Base-by-base conservation (phyloP, 2,329 filamentous ascomycete genomes). In the Trematosphaeria pertusa region DNA sequence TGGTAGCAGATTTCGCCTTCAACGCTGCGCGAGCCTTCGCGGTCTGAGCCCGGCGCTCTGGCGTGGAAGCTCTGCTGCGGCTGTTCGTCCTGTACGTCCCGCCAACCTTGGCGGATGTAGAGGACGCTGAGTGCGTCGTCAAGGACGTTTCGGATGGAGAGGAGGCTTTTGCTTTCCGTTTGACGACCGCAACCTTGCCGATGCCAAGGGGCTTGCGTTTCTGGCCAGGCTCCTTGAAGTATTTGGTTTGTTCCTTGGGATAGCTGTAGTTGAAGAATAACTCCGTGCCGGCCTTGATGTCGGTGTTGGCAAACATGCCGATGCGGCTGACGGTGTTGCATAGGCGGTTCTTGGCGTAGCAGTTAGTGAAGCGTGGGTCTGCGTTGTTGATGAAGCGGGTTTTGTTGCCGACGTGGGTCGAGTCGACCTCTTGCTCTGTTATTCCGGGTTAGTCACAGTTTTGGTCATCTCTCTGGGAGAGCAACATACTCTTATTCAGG, bases 301-400 rank as follows among this genome's bases (percentile, higher is more conserved):
- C 80, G 2, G 82, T 77, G 43, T 80, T 76, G 0, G 89, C 88
- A 36, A 82, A 85, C 59, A 94, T 87, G 34, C 85, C 87, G 65
- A 94, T 90, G 11, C 90, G 83, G 58, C 87, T 63, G 1, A 89
- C 86, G 18, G 87, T 86, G 59, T 90, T 89, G 47, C 90, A 89
- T 39, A 89, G 83, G 12, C 87, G 70, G 42, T 90, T 86, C 47
- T 82, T 81, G 1, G 88, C 82, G 54, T 86, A 84, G 63, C 86
- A 85, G 43, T 87, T 88, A 60, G 67, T 69, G 50, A 75, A 75
- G 50, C 78, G 74, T 34, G 70, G 67, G 37, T 78, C 76, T 1
- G 87, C 86, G 59, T 93, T 88, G 69, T 95, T 94, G 68, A 94
- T 90, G 71, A 91, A 94, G 3, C 90, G 84, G 36, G 87, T 86